Evolutionary conservation across 805 yeast genomes (phyloP).

Genomic region (Zygosaccharomyces bailii): DNA sequence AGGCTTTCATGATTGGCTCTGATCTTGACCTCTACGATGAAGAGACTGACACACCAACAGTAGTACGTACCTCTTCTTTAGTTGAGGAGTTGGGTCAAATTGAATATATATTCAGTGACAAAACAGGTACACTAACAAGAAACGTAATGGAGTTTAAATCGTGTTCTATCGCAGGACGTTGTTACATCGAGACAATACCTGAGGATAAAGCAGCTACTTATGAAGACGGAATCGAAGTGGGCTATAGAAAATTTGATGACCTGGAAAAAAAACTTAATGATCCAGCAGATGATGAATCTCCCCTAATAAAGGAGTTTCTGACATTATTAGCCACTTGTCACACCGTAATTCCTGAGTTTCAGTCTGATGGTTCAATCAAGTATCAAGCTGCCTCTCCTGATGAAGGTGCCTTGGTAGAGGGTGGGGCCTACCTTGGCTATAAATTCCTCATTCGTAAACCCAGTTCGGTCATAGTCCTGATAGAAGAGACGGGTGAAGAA

Average conservation of each 20-base stretch:
- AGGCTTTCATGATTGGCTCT: conserved; percentile 88
- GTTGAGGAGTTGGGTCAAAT: conserved; percentile 98
- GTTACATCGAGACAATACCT: conserved; percentile 85
- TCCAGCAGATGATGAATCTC: conserved; percentile 44
- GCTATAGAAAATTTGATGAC: conserved; percentile 68
- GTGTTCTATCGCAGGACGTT: conserved; percentile 87
- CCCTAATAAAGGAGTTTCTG: conserved; percentile 67
- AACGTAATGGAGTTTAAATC: conserved; percentile 96
- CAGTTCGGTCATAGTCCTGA: conserved; percentile 64
- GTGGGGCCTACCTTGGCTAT: conserved; percentile 88
- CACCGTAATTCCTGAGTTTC: conserved; percentile 91
- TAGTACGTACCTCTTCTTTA: conserved; percentile 89
- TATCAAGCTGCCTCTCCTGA: conserved; percentile 99
- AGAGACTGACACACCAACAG: conserved; percentile 87
- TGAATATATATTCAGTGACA: conserved; percentile 92
- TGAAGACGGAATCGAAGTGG: conserved; percentile 77
- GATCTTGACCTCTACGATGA: conserved; percentile 91
- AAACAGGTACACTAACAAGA: conserved; percentile 94
- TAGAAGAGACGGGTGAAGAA: conserved; percentile 46
- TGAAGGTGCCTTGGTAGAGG: conserved; percentile 97
- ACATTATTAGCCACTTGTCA: conserved; percentile 89
- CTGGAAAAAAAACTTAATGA: conserved; percentile 47
- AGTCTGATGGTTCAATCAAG: conserved; percentile 61
- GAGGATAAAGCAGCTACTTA: conserved; percentile 77
- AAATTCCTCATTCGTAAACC: conserved; percentile 84